Base-by-base conservation (phyloP, 306 rosid species). In the Prunus kanzakura region DNA sequence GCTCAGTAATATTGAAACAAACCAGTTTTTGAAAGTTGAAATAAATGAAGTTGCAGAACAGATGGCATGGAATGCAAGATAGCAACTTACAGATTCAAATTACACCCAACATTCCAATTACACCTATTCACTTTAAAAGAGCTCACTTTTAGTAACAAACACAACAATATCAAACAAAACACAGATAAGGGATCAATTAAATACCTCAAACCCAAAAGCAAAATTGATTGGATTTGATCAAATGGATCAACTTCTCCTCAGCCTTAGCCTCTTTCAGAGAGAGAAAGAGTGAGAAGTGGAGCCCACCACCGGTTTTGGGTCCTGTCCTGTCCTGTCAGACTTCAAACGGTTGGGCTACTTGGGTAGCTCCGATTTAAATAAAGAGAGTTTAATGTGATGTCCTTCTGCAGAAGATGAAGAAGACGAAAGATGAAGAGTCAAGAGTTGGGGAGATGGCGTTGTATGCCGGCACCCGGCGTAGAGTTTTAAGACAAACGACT, bases 201-300 rank as follows among this genome's bases (percentile, higher is more conserved):
- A 35, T 27, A 74, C 77, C 69, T 74, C 69, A 16, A 35, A 46
- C 69, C 77, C 69, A 74, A 49, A 74, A 74, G 60, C 69, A 25
- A 12, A 61, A 18, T 41, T 20, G 30, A 61, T 61, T 45, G 77
- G 58, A 61, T 73, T 61, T 60, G 69, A 73, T 27, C 67, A 43
- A 41, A 25, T 57, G 43, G 58, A 60, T 61, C 77, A 73, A 46
- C 77, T 46, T 73, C 58, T 16, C 20, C 46, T 60, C 56, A 11
- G 30, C n/a, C 77, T 46, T 27, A 35, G 77, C 69, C 69, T 46
- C 43, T 25, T 25, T 2, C 58, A 58, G 55, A 73, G 41, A 56
- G 52, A 54, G 11, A 20, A 11, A 30, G 46, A 35, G 8, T 9
- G n/a, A 8, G 45, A 27, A 73, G 38, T 18, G 69, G 69, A 61